Conservation (phyloP, 176 grass and related monocot genomes). For the Oryza australiensis region DNA sequence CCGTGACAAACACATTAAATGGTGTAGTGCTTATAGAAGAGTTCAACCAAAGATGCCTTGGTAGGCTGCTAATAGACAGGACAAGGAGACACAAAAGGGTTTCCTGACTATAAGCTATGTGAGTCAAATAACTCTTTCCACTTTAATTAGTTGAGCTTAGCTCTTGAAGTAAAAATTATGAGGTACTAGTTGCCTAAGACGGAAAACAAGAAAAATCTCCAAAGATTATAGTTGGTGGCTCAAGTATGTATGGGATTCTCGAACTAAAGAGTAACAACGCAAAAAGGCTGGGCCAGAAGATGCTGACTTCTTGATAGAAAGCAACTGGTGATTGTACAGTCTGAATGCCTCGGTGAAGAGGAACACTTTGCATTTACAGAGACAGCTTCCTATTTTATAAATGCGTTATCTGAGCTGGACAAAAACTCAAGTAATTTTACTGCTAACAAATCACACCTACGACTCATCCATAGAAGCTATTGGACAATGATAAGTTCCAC, state of each 20-base stretch:
- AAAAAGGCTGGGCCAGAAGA: constrained; percentile 12
- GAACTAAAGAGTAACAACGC: constrained; percentile 4
- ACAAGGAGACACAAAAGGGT: not conserved
- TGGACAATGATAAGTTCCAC: not conserved
- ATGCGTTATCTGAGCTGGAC: not conserved
- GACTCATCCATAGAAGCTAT: not conserved
- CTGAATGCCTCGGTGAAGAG: not conserved
- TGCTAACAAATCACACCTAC: not conserved
- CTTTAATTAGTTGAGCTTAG: constrained; percentile 14
- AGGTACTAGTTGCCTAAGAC: not conserved
- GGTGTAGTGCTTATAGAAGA: not conserved
- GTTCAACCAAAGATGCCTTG: constrained; percentile 10
- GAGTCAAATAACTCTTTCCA: not conserved
- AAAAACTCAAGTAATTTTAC: not conserved
- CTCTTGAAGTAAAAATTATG: constrained; percentile 7
- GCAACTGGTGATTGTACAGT: not conserved
- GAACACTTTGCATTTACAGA: not conserved
- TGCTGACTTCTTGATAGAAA: not conserved
- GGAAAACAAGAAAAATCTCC: not conserved
- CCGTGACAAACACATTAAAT: not conserved
- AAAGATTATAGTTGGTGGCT: constrained; percentile 11
- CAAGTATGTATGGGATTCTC: constrained; percentile 2
- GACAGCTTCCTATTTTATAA: not conserved
- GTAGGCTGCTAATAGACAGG: constrained; percentile 8
- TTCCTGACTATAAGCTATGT: not conserved